Evolutionary conservation across 495 filamentous ascomycete genomes (phyloP).

Genomic region (Bryoglossum gracile): DNA sequence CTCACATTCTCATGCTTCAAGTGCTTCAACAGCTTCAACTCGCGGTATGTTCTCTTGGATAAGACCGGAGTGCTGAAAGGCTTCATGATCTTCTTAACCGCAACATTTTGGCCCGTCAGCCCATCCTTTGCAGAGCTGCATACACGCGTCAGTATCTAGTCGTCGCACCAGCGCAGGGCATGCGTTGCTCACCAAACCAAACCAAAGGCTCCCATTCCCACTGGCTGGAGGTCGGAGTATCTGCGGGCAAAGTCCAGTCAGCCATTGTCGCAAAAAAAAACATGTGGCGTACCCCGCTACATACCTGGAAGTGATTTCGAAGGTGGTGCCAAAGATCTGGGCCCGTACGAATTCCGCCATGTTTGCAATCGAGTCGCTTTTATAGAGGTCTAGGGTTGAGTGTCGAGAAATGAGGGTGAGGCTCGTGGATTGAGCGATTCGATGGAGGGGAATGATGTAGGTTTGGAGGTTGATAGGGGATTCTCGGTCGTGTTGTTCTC

Average conservation of each 20-base stretch:
- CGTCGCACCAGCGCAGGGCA: background rate
- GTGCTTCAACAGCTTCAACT: slow-evolving; percentile 96
- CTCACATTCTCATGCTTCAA: slow-evolving; percentile 92
- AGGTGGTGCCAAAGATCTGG: slow-evolving; percentile 98
- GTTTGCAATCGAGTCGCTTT: too few species aligned
- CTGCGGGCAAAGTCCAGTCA: slow-evolving; percentile 40
- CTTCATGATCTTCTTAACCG: slow-evolving; percentile 99
- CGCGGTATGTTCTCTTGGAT: slow-evolving; percentile 94
- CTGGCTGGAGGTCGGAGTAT: slow-evolving; percentile 95
- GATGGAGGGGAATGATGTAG: too few species aligned
- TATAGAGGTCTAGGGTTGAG: background rate
- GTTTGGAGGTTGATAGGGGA: too few species aligned
- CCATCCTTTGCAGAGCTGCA: slow-evolving; percentile 91
- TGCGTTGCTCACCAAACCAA: slow-evolving; percentile 71
- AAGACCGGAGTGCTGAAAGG: slow-evolving; percentile 97
- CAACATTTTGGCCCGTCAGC: slow-evolving; percentile 90
- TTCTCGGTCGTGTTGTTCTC: too few species aligned
- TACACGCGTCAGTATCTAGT: slow-evolving; percentile 5
- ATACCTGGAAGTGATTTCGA: slow-evolving; percentile 98
- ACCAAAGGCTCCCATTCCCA: slow-evolving; percentile 98
- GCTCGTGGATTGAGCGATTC: too few species aligned
- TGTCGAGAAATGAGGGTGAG: too few species aligned
- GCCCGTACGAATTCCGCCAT: slow-evolving; percentile 99
- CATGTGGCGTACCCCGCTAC: slow-evolving; percentile 18
- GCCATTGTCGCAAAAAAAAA: slow-evolving; percentile 8